Evolutionary conservation across 345 rosid genomes (phyloP).

Genomic region (Crucihimalaya himalaica): DNA sequence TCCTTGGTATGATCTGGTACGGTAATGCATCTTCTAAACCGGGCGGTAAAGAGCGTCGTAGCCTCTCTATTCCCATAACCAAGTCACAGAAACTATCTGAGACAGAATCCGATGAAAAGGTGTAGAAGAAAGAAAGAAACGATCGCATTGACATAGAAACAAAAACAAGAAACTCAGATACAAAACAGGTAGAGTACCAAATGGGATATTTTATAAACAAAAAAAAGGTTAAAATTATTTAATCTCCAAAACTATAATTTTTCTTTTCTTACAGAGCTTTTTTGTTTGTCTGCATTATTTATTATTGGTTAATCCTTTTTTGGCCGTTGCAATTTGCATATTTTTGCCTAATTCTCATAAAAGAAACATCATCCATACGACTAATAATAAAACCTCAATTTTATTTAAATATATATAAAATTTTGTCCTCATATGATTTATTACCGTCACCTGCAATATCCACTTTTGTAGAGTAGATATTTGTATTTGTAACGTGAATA

Average conservation of each 20-base stretch:
- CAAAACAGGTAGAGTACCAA: conserved; percentile 37
- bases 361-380: conserved; percentile 29
- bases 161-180: conserved; percentile 35
- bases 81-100: conserved; percentile 66
- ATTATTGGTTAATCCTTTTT: conserved; percentile 23
- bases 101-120: conserved; percentile 66
- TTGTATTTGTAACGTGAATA: conserved; percentile 3
- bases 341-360: conserved; percentile 12
- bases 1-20: conserved; percentile 93
- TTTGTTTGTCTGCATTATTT: conserved; percentile 10
- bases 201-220: conserved; percentile 28
- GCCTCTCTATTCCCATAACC: conserved; percentile 51
- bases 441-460: conserved; percentile 17
- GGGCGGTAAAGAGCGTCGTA: conserved; percentile 86
- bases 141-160: conserved; percentile 30
- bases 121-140: conserved; percentile 40
- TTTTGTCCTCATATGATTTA: conserved; percentile 13
- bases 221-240: conserved; percentile 28
- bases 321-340: conserved; percentile 12
- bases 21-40: conserved; percentile 96
- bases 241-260: conserved; percentile 21
- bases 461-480: not conserved
- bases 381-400: conserved; percentile 27
- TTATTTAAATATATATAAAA: not conserved
- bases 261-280: conserved; percentile 14